These are phyloP conservation scores for Sisymbrium altissimum DNA, from an alignment of 345 rosid genomes.

Conservation along the genomic window DNA sequence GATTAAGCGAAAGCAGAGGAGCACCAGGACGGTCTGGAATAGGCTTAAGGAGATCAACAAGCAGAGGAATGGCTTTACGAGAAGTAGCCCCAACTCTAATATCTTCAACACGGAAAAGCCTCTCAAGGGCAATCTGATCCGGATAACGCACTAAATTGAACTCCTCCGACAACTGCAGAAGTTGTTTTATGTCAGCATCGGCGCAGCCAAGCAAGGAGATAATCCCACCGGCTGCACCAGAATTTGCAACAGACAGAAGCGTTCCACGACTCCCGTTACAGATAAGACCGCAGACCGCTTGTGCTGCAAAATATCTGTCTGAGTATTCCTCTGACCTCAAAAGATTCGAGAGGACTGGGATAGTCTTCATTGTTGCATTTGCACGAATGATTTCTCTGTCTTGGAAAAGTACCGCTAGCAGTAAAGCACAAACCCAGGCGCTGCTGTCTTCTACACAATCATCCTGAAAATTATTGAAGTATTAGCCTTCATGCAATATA, in stretches of 20 bases:
- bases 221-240: constrained; percentile 91
- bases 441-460: constrained; percentile 79
- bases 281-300: constrained; percentile 87
- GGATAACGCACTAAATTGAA: constrained; percentile 77
- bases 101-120: constrained; percentile 98
- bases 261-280: constrained; percentile 99
- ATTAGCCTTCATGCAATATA: neutral
- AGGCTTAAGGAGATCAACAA: constrained; percentile 96
- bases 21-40: constrained; percentile 99
- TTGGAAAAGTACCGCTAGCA: constrained; percentile 87
- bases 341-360: constrained; percentile 83
- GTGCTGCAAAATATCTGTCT: constrained; percentile 94
- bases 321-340: constrained; percentile 86
- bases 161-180: constrained; percentile 80
- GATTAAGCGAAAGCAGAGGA: constrained; percentile 83
- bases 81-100: constrained; percentile 97
- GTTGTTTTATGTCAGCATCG: constrained; percentile 79
- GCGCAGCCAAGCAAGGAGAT: constrained; percentile 95
- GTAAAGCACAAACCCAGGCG: constrained; percentile 90
- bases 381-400: constrained; percentile 95
- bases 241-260: constrained; percentile 92
- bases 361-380: constrained; percentile 81
- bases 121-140: constrained; percentile 96
- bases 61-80: constrained; percentile 91
- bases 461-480: constrained; percentile 49